Conservation (phyloP, 73 alveolate species). For the Paramecium sonneborni region DNA sequence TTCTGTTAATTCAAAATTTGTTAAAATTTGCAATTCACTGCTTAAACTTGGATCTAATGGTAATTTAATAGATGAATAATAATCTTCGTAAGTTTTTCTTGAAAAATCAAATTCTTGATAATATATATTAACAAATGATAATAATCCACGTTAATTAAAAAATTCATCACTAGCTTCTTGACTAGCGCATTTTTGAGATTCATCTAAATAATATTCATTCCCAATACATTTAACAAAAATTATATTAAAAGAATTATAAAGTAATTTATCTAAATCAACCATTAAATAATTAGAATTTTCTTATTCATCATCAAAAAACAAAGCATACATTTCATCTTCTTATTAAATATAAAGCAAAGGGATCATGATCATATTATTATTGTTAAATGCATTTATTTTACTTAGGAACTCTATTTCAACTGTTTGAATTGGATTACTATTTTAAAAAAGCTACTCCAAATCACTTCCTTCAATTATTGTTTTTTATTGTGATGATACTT, state of each 20-base stretch:
- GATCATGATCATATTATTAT: neutral
- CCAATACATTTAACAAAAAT: neutral
- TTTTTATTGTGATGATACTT: neutral
- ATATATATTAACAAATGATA: neutral
- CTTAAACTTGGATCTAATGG: neutral
- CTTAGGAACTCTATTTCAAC: neutral
- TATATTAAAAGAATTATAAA: neutral
- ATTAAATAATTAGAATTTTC: neutral
- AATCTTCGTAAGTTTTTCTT: neutral
- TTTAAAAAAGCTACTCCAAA: neutral
- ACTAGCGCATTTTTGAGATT: neutral
- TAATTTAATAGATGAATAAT: neutral
- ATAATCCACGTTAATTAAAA: neutral
- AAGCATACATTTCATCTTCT: neutral
- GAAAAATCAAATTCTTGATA: neutral
- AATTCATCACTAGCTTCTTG: neutral
- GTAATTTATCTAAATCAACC: neutral
- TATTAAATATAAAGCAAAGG: neutral
- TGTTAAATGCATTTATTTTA: neutral
- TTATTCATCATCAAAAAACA: neutral
- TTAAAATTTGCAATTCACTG: neutral
- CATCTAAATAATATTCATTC: neutral
- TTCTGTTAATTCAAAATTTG: neutral
- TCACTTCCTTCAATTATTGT: neutral
- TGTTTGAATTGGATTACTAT: neutral